Evolutionary conservation across 441 rosid species (phyloP), one percentile per base, ranked within the genome.

Genomic region (Syzygium syzygioides): DNA sequence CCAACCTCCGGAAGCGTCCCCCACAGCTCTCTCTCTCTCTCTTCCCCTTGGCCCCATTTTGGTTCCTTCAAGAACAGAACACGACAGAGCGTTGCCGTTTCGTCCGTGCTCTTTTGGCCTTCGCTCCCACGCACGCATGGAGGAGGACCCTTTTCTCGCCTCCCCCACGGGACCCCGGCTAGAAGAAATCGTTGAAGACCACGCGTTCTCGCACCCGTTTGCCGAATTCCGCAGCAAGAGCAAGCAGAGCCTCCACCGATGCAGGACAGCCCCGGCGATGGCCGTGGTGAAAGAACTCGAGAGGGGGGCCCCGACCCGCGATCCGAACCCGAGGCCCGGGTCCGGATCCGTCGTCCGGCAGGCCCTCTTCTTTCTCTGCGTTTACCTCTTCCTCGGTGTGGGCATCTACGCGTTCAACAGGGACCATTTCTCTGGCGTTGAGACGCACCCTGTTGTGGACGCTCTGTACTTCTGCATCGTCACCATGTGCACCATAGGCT

Each of bases 401-500:
- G 84, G 87, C 7, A 94, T 96, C 37, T 97, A 95, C 85, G 94
- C 97, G 20, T 93, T 94, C 87, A 95, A 95, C 88, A 88, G 92
- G 55, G 98, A 96, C 45, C 91, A 93, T 30, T 97, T 94, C 92
- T 95, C 97, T 7, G 99, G 98, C 26, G 86, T 93, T 19, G 98
- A 96, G 55, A 97, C 99, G 15, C 96, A 96, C 90, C 97, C 97
- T 2, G 95, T 94, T 1, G 97, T 95, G 48, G 99, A 97, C 86
- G 99, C 99, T 12, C 94, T 97, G 14, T 97, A 97, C 88, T 97
- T 95, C 92, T 96, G 98, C 87, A 94, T 97, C 85, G 99, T 97
- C 85, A 97, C 99, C 50, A 95, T 96, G 97, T 97, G 99, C 88
- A 97, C 99, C 3, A 96, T 97, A 50, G 99, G 99, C 14, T 97